Percentiles rank a stretch among this genome's conserved stretches.
Evolutionary conservation across 257 asterid species (phyloP).

Genomic region (Penstemon davidsonii): DNA sequence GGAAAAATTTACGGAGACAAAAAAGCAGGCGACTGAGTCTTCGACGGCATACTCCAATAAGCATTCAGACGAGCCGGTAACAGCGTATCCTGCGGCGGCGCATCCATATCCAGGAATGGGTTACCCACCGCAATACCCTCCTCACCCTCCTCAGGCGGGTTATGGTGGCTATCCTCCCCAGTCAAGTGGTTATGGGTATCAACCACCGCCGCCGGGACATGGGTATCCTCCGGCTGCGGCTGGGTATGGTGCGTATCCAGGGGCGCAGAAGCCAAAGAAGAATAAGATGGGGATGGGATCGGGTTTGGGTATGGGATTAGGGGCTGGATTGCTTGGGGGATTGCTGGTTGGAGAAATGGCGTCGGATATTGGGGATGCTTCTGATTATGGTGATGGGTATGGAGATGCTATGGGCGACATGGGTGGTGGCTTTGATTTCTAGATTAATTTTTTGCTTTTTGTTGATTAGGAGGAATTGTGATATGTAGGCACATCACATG

Average conservation of each 20-base stretch:
- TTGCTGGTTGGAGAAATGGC: constrained; percentile 78
- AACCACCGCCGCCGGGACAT: constrained; percentile 37
- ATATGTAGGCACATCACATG: neutral
- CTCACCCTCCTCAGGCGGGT: constrained; percentile 24
- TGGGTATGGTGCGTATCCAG: constrained; percentile 48
- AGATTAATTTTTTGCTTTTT: neutral
- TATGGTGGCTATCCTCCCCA: constrained; percentile 33
- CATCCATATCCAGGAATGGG: constrained; percentile 38
- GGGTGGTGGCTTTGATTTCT: constrained; percentile 35
- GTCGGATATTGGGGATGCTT: constrained; percentile 50
- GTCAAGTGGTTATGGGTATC: constrained; percentile 44
- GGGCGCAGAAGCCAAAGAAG: constrained; percentile 49
- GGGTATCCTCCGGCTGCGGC: constrained; percentile 32
- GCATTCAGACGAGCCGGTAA: constrained; percentile 40
- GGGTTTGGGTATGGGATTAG: constrained; percentile 77
- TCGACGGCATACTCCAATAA: constrained; percentile 3
- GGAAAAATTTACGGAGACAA: constrained; percentile 44
- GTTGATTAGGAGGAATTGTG: neutral
- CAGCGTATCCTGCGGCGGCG: constrained; percentile 47
- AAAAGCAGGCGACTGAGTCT: constrained; percentile 14
- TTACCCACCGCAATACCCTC: constrained; percentile 31
- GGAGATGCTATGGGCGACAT: constrained; percentile 50
- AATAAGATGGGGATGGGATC: constrained; percentile 53
- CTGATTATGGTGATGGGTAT: constrained; percentile 48
- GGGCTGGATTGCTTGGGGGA: constrained; percentile 91